A percentile compares a stretch with the other conserved stretches of the same genome.
Conservation (phyloP, 2,329 filamentous ascomycete genomes). For the Penicillium sp. region DNA sequence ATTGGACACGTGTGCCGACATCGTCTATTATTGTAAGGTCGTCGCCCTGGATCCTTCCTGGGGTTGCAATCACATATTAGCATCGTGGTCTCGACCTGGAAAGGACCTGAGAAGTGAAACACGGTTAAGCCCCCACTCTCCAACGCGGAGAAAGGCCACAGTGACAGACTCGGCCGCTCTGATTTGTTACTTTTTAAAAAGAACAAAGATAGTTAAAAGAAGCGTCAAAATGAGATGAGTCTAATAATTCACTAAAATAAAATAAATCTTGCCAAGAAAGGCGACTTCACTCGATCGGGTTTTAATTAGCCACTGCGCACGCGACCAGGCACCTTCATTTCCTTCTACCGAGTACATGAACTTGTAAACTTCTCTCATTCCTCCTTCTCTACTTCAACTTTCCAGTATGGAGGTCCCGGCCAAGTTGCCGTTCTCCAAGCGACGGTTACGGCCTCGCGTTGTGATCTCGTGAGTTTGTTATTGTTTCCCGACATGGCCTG, state of each 20-base stretch:
- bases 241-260: background rate
- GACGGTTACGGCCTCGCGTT: slow-evolving; percentile 47
- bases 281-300: background rate
- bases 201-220: too few relatives aligned
- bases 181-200: background rate
- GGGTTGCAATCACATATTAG: background rate
- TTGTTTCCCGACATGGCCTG: background rate
- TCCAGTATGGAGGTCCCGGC: slow-evolving; percentile 22
- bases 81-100: too few relatives aligned
- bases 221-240: background rate
- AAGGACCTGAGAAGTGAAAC: too few relatives aligned
- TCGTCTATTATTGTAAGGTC: too few relatives aligned
- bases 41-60: background rate
- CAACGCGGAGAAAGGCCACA: background rate
- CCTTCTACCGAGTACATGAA: background rate
- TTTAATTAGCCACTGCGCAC: background rate
- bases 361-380: background rate
- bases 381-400: background rate
- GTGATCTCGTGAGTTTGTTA: slow-evolving; percentile 48
- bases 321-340: slow-evolving; percentile 1
- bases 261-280: background rate
- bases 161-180: background rate
- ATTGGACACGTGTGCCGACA: background rate
- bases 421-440: slow-evolving; percentile 52
- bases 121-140: background rate